Evolutionary conservation across 148 eudicot genomes (phyloP).

Genomic region (Chenopodium suecicum): DNA sequence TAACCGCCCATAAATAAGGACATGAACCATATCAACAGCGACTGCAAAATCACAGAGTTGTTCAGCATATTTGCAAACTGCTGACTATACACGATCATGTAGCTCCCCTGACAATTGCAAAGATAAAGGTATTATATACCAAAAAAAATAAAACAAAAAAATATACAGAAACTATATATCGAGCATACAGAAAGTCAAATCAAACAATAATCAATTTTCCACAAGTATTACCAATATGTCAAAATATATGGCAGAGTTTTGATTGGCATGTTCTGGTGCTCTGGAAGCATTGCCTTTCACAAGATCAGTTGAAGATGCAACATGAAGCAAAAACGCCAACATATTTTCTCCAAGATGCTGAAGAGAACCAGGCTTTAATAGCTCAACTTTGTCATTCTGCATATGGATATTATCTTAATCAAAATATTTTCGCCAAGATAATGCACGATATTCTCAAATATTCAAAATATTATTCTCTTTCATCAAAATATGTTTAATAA

Average conservation of each 20-base stretch:
- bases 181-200: slow-evolving; percentile 9
- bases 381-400: slow-evolving; percentile 93
- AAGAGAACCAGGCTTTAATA: slow-evolving; percentile 83
- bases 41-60: slow-evolving; percentile 78
- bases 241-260: slow-evolving; percentile 72
- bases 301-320: slow-evolving; percentile 61
- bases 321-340: slow-evolving; percentile 79
- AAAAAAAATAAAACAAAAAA: neutral
- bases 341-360: slow-evolving; percentile 99
- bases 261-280: slow-evolving; percentile 30
- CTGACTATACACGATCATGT: slow-evolving; percentile 76
- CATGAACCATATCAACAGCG: slow-evolving; percentile 68
- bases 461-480: neutral
- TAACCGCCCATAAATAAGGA: slow-evolving; percentile 84
- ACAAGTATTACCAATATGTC: slow-evolving; percentile 72
- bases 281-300: slow-evolving; percentile 42
- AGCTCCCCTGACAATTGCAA: slow-evolving; percentile 62
- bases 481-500: neutral
- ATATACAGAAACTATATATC: neutral
- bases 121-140: slow-evolving; percentile 10
- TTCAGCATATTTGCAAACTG: slow-evolving; percentile 70
- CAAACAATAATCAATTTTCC: slow-evolving; percentile 14
- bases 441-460: neutral
- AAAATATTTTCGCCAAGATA: neutral
- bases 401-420: slow-evolving; percentile 13